Percentiles rank a stretch among this genome's conserved stretches.
phyloP scores from a whole-genome alignment of 441 rosid genomes.

The Lepidium campestre region DNA sequence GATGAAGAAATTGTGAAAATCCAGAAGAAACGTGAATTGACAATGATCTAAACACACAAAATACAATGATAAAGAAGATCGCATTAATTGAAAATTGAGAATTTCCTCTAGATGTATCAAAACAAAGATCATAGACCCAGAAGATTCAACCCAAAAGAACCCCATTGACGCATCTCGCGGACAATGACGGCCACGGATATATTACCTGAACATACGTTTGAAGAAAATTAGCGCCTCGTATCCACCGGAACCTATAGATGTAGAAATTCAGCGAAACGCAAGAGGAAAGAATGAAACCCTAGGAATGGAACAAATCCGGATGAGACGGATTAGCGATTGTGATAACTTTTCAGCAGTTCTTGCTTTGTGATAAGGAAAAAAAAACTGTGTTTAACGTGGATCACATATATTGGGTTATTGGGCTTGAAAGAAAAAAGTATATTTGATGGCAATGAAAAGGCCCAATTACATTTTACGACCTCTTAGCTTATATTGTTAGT shows the following conservation, averaged over 20 bases:
- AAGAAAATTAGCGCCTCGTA: neutral
- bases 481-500: neutral
- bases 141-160: neutral
- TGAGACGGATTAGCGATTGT: slow-evolving; percentile 16
- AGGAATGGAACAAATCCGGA: slow-evolving; percentile 11
- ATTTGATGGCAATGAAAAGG: neutral
- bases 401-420: slow-evolving; percentile 6
- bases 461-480: neutral
- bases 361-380: neutral
- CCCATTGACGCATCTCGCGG: neutral
- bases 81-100: neutral
- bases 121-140: neutral
- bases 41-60: neutral
- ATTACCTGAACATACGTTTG: slow-evolving; percentile 6
- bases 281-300: slow-evolving; percentile 14
- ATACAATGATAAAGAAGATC: neutral
- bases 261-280: neutral
- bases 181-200: neutral
- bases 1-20: neutral
- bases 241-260: neutral
- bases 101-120: neutral
- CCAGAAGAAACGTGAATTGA: neutral
- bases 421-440: neutral
- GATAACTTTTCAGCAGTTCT: neutral
- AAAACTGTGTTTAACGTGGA: slow-evolving; percentile 12